Evolutionary conservation across 1,284 basidiomycete species (phyloP), one percentile per base, ranked within the genome.

Genomic region (Anthracocystis walkeri): DNA sequence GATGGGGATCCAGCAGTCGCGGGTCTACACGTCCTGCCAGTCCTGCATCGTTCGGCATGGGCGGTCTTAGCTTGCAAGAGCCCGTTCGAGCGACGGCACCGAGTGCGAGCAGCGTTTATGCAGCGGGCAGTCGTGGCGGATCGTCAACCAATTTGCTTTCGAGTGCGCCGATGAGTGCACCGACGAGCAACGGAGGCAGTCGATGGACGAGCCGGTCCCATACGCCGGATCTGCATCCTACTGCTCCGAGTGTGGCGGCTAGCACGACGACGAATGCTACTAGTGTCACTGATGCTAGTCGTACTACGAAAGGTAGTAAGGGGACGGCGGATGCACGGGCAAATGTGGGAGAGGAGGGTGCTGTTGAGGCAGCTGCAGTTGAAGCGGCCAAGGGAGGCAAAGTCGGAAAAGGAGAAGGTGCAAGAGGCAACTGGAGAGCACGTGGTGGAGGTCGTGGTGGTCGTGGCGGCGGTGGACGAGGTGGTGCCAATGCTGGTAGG

Each of bases 161-260:
- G 33, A 61, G 58, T 35, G 58, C 51, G 18, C 58, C 57, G 8
- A 51, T 41, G 33, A 60, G 67, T 21, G 67, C 56, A 10, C 55
- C 70, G n/a, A 27, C 45, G 18, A 74, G 71, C 58, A 63, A 71
- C 48, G 73, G 53, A 3, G 67, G 73, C 11, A 75, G 73, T 49
- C 56, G 73, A 29, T 75, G 73, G 73, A 71, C 63, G 16, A 75
- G 67, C 49, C 56, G 73, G 35, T 65, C 67, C 8, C 73, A 75
- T 5, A 75, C 67, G 21, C 73, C 73, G 7, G 71, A 74, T 33
- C 23, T 58, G 21, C 44, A 53, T 20, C 60, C n/a, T 18, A 7
- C 44, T 27, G 57, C 49, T 3, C 41, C 65, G 4, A 62, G 57
- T 33, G 53, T 51, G 3, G 61, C 59, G 11, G 59, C 52, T 11